Evolutionary conservation across 345 rosid species (phyloP).

Genomic region (Durio zibethinus): DNA sequence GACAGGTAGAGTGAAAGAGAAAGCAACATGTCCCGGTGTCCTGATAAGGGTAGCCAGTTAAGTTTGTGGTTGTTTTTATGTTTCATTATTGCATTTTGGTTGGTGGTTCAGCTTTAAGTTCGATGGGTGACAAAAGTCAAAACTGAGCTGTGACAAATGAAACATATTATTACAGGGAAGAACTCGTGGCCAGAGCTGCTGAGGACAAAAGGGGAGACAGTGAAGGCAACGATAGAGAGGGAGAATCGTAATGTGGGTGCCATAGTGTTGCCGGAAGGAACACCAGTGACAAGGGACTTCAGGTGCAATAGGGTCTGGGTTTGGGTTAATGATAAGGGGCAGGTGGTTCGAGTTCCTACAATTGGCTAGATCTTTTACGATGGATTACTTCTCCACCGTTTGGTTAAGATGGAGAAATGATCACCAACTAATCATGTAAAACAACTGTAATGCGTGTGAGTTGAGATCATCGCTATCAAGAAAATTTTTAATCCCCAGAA

Average conservation of each 20-base stretch:
- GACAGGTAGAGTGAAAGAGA: background rate
- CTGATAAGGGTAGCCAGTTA: background rate
- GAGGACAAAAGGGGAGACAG: conserved; percentile 15
- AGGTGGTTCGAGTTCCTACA: conserved; percentile 3
- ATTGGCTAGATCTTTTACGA: conserved; percentile 9
- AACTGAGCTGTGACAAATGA: background rate
- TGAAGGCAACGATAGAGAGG: conserved; percentile 21
- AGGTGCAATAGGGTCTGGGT: conserved; percentile 28
- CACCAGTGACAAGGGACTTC: conserved; percentile 15
- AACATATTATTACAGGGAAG: conserved; percentile 23
- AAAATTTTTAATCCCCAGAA: no score
- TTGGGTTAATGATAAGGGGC: conserved; percentile 18
- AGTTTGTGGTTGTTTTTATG: background rate
- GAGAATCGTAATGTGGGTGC: conserved; percentile 27
- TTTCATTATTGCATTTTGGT: background rate
- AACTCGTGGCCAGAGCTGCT: conserved; percentile 41
- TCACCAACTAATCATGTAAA: background rate
- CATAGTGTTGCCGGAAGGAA: conserved; percentile 23
- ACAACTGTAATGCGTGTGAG: background rate
- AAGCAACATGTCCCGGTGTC: background rate
- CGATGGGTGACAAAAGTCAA: background rate
- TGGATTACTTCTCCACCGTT: background rate
- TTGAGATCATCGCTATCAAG: background rate
- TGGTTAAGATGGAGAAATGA: background rate
- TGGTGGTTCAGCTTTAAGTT: background rate